A percentile compares a stretch with the other conserved stretches of the same genome.
Conservation (phyloP, 306 rosid species). For the Begonia fuchsioides region DNA sequence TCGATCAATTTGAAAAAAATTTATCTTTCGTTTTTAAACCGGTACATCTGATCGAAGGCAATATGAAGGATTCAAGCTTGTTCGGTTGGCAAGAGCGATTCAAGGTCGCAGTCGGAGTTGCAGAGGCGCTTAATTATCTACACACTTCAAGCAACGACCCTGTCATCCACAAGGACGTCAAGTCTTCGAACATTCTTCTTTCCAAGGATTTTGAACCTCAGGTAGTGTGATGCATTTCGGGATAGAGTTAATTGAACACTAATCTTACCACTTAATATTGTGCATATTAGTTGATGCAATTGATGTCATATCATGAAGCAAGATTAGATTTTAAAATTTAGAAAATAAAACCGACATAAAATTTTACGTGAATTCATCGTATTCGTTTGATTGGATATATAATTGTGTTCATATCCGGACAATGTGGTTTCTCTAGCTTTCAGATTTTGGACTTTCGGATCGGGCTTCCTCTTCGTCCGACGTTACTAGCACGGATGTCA, state of each 20-base stretch:
- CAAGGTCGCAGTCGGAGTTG: constrained; percentile 69
- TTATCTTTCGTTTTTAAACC: background rate
- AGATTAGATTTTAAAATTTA: too few species aligned
- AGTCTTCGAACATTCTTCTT: constrained; percentile 88
- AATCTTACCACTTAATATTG: too few species aligned
- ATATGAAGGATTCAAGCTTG: constrained; percentile 33
- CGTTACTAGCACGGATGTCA: constrained; percentile 50
- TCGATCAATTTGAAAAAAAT: constrained; percentile 5
- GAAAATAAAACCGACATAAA: too few species aligned
- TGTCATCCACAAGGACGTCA: constrained; percentile 89
- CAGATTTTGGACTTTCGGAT: constrained; percentile 88
- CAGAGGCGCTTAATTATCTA: constrained; percentile 70
- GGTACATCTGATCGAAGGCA: constrained; percentile 33
- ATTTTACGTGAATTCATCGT: background rate
- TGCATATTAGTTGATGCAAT: too few species aligned
- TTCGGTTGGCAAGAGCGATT: constrained; percentile 80
- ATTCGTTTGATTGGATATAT: constrained; percentile 2
- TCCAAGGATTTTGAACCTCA: constrained; percentile 77
- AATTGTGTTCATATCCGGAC: constrained; percentile 9
- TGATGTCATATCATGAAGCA: too few species aligned
- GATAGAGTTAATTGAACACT: too few species aligned
- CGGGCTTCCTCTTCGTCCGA: constrained; percentile 63
- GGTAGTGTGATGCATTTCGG: constrained; percentile 23
- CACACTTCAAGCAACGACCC: constrained; percentile 55
- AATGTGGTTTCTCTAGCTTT: constrained; percentile 46